Evolutionary conservation across 805 yeast genomes (phyloP), one percentile per base, ranked within the genome.

Genomic region (Spathaspora gorwiae): DNA sequence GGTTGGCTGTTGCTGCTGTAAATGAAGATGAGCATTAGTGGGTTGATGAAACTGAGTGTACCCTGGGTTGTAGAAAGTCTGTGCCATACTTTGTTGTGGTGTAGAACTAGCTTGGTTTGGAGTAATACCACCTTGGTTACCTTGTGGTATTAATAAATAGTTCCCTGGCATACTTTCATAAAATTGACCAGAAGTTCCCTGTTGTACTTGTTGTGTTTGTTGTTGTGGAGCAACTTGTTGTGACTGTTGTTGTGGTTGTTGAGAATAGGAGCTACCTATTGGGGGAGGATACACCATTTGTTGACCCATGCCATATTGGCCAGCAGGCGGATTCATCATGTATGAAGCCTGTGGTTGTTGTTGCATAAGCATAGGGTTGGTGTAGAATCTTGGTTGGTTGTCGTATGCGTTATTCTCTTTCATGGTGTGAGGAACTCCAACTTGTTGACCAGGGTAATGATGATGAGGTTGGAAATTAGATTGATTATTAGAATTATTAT

Each of bases 361-460:
- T 46, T 59, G 64, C 24, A 60, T 52, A 10, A 59, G 54, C 54
- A 59, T 50, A 11, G 63, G 57, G 35, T 52, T 46, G 7, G 57
- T 40, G 48, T 59, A 60, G 47, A 43, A 59, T 14, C 62, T 43
- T 7, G 62, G 56, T 40, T 57, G 60, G 26, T 41, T 38, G 7
- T 46, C 46, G 15, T 37, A 43, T 27, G 37, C 24, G 5, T 19
- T 19, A 39, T 34, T 35, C 11, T 26, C 42, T 27, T 35, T 26
- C 30, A 42, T 26, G 14, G 45, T 26, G 24, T 38, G 43, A 26
- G 43, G 43, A 11, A 39, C 42, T 8, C 40, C 40, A 35, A 36
- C 39, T 14, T 41, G 37, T 35, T 41, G 39, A n/a, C 26, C 26
- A n/a, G 39, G 39, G 15, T 26, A 41, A 32, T 35, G 36, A 33